phyloP scores from a whole-genome alignment of 2,329 filamentous ascomycete species.

The Aspergillus niger region DNA sequence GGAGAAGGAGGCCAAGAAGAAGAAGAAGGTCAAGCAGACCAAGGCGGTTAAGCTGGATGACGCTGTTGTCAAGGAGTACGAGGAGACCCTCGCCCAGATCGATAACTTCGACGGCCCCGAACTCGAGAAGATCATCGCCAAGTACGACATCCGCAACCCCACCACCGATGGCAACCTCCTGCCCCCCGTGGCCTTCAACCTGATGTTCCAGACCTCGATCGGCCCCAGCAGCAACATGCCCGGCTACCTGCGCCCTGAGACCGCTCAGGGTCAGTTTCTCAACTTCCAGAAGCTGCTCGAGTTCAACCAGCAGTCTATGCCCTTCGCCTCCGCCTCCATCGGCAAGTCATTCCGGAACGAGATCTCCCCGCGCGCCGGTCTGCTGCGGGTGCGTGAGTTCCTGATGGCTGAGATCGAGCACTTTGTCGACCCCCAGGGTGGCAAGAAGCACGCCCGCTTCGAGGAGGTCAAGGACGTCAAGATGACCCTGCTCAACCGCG shows the following conservation, averaged over 20 bases:
- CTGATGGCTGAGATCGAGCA: slow-evolving; percentile 99
- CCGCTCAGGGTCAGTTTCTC: slow-evolving; percentile 95
- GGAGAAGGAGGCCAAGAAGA: slow-evolving; percentile 83
- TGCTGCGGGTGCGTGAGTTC: slow-evolving; percentile 94
- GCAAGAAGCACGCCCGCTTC: slow-evolving; percentile 93
- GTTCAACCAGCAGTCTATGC: slow-evolving; percentile 93
- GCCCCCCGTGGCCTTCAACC: slow-evolving; percentile 88
- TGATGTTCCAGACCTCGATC: slow-evolving; percentile 98
- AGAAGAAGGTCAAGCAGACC: slow-evolving; percentile 76
- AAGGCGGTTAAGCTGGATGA: slow-evolving; percentile 86
- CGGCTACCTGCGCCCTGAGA: slow-evolving; percentile 89
- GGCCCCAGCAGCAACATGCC: slow-evolving; percentile 85
- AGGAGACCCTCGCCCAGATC: slow-evolving; percentile 87
- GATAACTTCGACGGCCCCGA: slow-evolving; percentile 91
- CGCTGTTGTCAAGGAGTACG: slow-evolving; percentile 81
- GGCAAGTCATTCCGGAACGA: slow-evolving; percentile 99
- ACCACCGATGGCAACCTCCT: slow-evolving; percentile 73
- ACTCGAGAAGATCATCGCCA: slow-evolving; percentile 83
- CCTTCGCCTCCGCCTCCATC: slow-evolving; percentile 94
- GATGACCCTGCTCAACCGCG: slow-evolving; percentile 78
- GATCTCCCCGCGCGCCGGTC: slow-evolving; percentile 88
- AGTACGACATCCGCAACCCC: slow-evolving; percentile 89
- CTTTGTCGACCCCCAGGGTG: slow-evolving; percentile 89
- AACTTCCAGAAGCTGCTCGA: slow-evolving; percentile 96
- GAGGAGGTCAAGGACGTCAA: slow-evolving; percentile 80